Percentiles rank a stretch among this genome's conserved stretches.
These are phyloP conservation scores for Arthrobotrys pseudoclavata DNA, from an alignment of 2,329 filamentous ascomycete genomes.

Conservation along the genomic window DNA sequence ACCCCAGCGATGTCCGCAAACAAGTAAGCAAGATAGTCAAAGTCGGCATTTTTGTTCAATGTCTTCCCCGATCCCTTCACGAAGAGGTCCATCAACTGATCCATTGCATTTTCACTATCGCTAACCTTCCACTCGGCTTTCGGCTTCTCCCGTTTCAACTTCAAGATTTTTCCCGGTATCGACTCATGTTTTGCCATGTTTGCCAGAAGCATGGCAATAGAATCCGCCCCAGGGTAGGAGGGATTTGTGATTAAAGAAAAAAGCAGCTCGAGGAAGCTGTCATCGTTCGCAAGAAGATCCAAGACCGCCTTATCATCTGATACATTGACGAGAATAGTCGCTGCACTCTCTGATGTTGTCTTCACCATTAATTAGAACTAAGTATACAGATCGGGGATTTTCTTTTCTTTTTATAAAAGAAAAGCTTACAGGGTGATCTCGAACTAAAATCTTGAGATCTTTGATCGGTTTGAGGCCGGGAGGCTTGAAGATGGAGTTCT, in stretches of 20 bases:
- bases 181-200: constrained; percentile 87
- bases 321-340: constrained; percentile 90
- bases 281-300: constrained; percentile 79
- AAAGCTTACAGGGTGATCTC: constrained; percentile 81
- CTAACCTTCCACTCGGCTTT: constrained; percentile 77
- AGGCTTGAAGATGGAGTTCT: constrained; percentile 86
- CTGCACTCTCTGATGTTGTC: constrained; percentile 74
- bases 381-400: neutral
- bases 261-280: constrained; percentile 82
- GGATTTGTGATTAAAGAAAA: constrained; percentile 79
- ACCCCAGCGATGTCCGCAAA: constrained; percentile 88
- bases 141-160: constrained; percentile 70
- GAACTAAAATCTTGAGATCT: constrained; percentile 86
- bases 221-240: constrained; percentile 84
- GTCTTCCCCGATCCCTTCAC: constrained; percentile 87
- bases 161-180: constrained; percentile 69
- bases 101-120: constrained; percentile 80
- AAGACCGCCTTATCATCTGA: constrained; percentile 82
- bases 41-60: constrained; percentile 88
- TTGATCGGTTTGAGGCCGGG: constrained; percentile 82
- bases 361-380: constrained; percentile 15
- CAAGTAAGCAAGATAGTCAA: constrained; percentile 92
- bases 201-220: constrained; percentile 90
- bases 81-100: constrained; percentile 95
- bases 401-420: neutral